These are phyloP conservation scores for Alternaria sp. DNA, from an alignment of 2,329 filamentous ascomycete species.

Conservation along the genomic window DNA sequence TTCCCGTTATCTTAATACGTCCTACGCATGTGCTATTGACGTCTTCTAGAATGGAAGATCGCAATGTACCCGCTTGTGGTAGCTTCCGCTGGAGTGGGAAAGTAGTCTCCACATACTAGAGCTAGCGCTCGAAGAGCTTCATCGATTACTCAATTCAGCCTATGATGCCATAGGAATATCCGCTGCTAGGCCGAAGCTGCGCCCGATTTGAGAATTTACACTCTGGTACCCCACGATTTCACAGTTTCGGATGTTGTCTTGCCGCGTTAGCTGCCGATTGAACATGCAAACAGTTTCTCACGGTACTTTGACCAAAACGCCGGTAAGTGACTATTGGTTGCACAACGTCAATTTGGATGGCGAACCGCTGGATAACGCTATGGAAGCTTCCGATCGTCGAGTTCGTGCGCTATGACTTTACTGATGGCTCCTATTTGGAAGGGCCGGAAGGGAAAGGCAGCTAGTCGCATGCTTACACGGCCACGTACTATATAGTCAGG, in stretches of 20 bases:
- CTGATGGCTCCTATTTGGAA: conserved; percentile 5
- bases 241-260: conserved; percentile 8
- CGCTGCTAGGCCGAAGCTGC: not conserved
- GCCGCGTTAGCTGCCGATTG: not conserved
- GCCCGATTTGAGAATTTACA: not conserved
- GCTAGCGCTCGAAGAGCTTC: not conserved
- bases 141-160: conserved; percentile 2
- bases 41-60: not conserved
- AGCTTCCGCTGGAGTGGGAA: conserved; percentile 5
- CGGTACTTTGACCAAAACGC: not conserved
- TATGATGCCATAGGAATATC: conserved; percentile 4
- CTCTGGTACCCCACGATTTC: conserved; percentile 1
- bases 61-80: conserved; percentile 9
- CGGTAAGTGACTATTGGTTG: conserved; percentile 10
- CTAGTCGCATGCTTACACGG: not conserved
- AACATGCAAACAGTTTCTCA: not conserved
- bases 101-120: not conserved
- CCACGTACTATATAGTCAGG: not conserved
- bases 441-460: conserved; percentile 7
- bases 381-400: not conserved
- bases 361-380: conserved; percentile 10
- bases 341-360: conserved; percentile 14
- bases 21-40: not conserved
- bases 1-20: not conserved
- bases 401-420: not conserved